Percentiles rank a stretch among this genome's conserved stretches.
These are phyloP conservation scores for Ogataea paraovalis DNA, from an alignment of 805 yeast species.

Conservation along the genomic window DNA sequence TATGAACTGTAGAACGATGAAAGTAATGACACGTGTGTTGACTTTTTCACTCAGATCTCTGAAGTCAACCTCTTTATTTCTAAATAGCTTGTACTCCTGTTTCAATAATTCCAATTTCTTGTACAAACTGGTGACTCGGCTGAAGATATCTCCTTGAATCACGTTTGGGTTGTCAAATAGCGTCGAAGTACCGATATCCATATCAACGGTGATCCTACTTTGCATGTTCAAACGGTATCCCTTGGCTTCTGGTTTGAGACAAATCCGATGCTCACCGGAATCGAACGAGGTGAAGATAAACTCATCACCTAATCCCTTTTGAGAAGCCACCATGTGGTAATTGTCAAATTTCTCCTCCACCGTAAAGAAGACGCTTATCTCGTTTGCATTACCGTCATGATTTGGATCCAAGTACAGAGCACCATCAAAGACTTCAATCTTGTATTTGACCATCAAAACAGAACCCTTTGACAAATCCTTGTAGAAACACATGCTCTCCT, in stretches of 20 bases:
- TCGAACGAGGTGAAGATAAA: conserved; percentile 81
- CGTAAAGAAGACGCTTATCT: conserved; percentile 19
- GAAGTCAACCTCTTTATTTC: conserved; percentile 69
- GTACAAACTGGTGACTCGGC: conserved; percentile 53
- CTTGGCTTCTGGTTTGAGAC: conserved; percentile 46
- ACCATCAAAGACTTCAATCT: conserved; percentile 36
- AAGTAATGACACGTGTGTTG: conserved; percentile 64
- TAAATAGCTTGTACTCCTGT: conserved; percentile 60
- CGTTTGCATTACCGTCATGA: not conserved
- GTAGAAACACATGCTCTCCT: conserved; percentile 51
- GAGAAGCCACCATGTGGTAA: conserved; percentile 71
- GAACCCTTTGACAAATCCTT: conserved; percentile 51
- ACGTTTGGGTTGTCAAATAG: conserved; percentile 54
- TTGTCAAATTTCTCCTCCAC: conserved; percentile 71
- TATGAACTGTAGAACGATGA: conserved; percentile 69
- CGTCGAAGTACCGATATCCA: conserved; percentile 64
- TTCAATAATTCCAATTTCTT: conserved; percentile 54
- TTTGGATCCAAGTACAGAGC: conserved; percentile 1
- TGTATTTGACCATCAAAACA: conserved; percentile 46
- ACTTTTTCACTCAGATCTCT: conserved; percentile 75
- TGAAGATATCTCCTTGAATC: conserved; percentile 41
- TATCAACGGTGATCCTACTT: conserved; percentile 61
- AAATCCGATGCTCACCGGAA: conserved; percentile 80
- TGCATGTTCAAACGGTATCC: conserved; percentile 42
- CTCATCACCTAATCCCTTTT: conserved; percentile 53